Conservation (phyloP, 164 flowering plant genomes). For the Umbellularia californica region DNA sequence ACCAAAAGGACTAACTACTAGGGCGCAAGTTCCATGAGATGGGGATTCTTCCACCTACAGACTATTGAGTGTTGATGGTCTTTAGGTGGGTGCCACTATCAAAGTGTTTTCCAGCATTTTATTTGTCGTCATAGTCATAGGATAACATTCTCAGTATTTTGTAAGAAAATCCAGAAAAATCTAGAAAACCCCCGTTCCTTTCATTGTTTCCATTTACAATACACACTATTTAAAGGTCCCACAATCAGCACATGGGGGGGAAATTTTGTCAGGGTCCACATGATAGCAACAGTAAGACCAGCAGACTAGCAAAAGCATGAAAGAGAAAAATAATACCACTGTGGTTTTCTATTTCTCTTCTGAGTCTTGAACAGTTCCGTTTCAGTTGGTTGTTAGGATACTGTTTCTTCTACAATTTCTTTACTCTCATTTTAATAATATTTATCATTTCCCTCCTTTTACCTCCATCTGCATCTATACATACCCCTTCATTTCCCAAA, state of each 20-base stretch:
- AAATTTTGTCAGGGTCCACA: constrained; percentile 3
- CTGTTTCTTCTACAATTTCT: constrained; percentile 1
- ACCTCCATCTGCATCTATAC: constrained; percentile 18
- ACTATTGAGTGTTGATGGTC: constrained; percentile 1
- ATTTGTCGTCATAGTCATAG: not conserved
- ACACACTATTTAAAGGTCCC: not conserved
- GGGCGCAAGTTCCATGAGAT: not conserved
- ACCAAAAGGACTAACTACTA: constrained; percentile 6
- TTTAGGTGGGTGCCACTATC: constrained; percentile 7
- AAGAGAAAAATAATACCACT: not conserved
- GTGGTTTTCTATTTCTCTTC: not conserved
- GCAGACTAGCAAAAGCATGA: not conserved
- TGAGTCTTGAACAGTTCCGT: constrained; percentile 4
- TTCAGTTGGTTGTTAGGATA: constrained; percentile 30
- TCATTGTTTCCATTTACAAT: not conserved
- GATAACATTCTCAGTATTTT: constrained; percentile 9
- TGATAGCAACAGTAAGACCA: not conserved
- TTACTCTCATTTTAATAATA: not conserved
- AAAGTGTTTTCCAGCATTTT: constrained; percentile 1
- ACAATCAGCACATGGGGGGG: not conserved
- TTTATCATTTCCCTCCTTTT: not conserved
- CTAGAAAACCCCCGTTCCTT: not conserved
- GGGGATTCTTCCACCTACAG: constrained; percentile 1
- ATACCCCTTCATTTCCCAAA: constrained; percentile 14
- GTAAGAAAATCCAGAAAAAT: no score